phyloP scores from a whole-genome alignment of 2,329 filamentous ascomycete species.

The Coniochaeta ligniaria region DNA sequence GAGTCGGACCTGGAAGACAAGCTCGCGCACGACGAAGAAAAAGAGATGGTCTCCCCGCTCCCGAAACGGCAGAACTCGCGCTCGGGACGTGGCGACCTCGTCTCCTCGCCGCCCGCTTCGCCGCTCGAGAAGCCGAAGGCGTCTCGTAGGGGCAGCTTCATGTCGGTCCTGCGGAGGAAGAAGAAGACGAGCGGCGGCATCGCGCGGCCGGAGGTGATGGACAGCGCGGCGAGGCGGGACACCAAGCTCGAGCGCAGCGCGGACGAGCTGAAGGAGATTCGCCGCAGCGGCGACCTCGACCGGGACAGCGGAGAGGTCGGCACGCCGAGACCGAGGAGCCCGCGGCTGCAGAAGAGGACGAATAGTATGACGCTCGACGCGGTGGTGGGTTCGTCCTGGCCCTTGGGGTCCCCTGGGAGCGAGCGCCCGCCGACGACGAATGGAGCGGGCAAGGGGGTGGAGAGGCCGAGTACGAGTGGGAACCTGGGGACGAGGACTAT shows the following conservation, averaged over 20 bases:
- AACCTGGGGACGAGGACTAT: constrained; percentile 17
- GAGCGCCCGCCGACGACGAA: not conserved
- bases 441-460: not conserved
- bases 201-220: constrained; percentile 41
- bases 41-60: not conserved
- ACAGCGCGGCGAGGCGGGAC: constrained; percentile 55
- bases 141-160: constrained; percentile 40
- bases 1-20: constrained; percentile 41
- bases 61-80: constrained; percentile 21
- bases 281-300: constrained; percentile 20
- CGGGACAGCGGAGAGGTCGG: constrained; percentile 16
- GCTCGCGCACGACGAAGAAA: not conserved
- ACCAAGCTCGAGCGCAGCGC: constrained; percentile 52
- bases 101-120: constrained; percentile 13
- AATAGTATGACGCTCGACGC: not conserved
- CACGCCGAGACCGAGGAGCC: constrained; percentile 9
- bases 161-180: constrained; percentile 58
- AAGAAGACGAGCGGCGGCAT: constrained; percentile 49
- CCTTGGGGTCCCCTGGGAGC: not conserved
- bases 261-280: constrained; percentile 43
- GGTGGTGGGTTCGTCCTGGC: not conserved
- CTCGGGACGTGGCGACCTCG: constrained; percentile 31
- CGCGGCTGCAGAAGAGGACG: constrained; percentile 11
- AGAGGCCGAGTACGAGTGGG: constrained; percentile 26
- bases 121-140: constrained; percentile 11